phyloP scores from a whole-genome alignment of 1,284 basidiomycete genomes.

The Earliella scabrosa region DNA sequence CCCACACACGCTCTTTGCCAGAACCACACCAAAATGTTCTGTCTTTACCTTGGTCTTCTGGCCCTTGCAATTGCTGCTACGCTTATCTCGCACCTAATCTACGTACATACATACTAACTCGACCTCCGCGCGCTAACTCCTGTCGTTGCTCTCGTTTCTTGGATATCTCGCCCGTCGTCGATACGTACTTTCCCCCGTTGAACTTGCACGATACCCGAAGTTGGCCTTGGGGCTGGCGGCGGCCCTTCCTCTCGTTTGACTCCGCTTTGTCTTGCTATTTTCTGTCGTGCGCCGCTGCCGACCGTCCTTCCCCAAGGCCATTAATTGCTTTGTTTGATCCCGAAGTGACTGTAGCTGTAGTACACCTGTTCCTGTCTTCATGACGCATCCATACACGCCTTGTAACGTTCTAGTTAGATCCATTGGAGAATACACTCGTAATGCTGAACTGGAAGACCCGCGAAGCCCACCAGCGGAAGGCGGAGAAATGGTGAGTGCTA shows the following conservation, averaged over 20 bases:
- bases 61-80: too few species aligned
- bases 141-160: background rate
- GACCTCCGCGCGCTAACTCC: background rate
- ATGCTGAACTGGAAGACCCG: too few species aligned
- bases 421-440: background rate
- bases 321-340: too few species aligned
- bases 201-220: background rate
- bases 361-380: background rate
- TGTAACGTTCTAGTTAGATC: constrained; percentile 1
- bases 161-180: background rate
- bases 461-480: too few species aligned
- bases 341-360: background rate
- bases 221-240: background rate
- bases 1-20: background rate
- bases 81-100: too few species aligned
- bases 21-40: background rate
- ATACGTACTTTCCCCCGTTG: background rate
- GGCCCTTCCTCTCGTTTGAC: background rate
- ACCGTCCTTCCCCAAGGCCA: background rate
- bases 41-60: background rate
- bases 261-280: background rate
- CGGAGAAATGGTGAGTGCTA: too few species aligned
- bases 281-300: background rate
- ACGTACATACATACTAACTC: background rate
- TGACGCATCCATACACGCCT: constrained; percentile 10